Evolutionary conservation across 495 filamentous ascomycete genomes (phyloP).

Genomic region (Annulohypoxylon stygium): DNA sequence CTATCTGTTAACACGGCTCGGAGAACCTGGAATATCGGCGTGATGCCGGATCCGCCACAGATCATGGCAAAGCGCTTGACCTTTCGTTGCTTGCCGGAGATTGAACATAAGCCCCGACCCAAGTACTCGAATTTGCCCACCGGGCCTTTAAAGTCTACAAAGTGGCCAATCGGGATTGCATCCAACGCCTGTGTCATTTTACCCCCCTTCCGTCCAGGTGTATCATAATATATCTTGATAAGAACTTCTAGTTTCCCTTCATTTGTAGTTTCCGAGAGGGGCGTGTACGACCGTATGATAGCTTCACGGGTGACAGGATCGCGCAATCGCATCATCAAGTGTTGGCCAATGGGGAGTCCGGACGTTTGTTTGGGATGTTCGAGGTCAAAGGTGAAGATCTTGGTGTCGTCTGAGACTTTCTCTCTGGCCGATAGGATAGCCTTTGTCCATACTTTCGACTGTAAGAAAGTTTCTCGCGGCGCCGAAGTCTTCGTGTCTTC

Average conservation of each 20-base stretch:
- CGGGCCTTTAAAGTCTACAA: constrained; percentile 90
- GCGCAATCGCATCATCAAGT: constrained; percentile 86
- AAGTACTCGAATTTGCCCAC: constrained; percentile 90
- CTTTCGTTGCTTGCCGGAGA: constrained; percentile 69
- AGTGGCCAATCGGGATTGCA: constrained; percentile 73
- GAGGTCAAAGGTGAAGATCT: constrained; percentile 84
- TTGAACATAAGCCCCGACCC: constrained; percentile 71
- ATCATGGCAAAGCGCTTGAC: constrained; percentile 88
- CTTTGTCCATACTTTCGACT: constrained; percentile 77
- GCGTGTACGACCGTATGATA: constrained; percentile 91
- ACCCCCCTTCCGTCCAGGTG: constrained; percentile 70
- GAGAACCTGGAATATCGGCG: constrained; percentile 91
- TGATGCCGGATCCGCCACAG: constrained; percentile 89
- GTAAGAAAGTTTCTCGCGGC: constrained; percentile 74
- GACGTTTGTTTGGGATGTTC: constrained; percentile 77
- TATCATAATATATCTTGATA: constrained; percentile 87
- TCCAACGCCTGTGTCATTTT: constrained; percentile 90
- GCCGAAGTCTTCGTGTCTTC: constrained; percentile 26
- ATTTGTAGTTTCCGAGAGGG: constrained; percentile 74
- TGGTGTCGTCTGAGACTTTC: constrained; percentile 81
- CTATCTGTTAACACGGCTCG: constrained; percentile 74
- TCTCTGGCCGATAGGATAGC: constrained; percentile 74
- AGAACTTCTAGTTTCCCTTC: constrained; percentile 78
- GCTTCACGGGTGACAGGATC: constrained; percentile 75
- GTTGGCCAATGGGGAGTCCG: constrained; percentile 89